Conservation (phyloP, 192 early-diverging fungal species). For the Thoreauomyces humboldtii region DNA sequence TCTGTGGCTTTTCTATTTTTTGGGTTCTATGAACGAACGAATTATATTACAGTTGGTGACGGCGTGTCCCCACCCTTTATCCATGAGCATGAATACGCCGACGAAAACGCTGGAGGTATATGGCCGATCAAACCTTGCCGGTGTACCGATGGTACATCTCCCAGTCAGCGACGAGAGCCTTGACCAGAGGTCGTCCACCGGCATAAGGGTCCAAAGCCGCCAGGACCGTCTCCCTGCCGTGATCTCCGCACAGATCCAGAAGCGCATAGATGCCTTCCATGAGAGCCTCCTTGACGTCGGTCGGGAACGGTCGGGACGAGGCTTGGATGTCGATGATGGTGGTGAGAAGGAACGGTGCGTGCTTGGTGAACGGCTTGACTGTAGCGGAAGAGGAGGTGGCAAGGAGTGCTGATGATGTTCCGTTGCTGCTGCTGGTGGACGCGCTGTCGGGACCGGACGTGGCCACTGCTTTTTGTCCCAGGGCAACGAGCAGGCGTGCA, state of each 20-base stretch:
- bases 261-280: conserved; percentile 57
- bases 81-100: too few species aligned
- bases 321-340: conserved; percentile 61
- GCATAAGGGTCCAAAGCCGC: conserved; percentile 48
- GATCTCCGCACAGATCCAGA: conserved; percentile 63
- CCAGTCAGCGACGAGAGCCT: conserved; percentile 41
- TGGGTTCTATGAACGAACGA: too few species aligned
- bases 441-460: not conserved
- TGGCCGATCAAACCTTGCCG: conserved; percentile 28
- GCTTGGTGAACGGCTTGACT: conserved; percentile 41
- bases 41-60: too few species aligned
- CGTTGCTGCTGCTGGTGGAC: not conserved
- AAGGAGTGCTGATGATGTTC: not conserved
- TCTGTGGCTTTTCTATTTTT: too few species aligned
- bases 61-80: too few species aligned
- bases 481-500: conserved; percentile 17
- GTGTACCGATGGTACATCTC: conserved; percentile 27
- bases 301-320: conserved; percentile 25
- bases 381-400: conserved; percentile 5
- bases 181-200: conserved; percentile 29
- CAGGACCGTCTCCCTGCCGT: conserved; percentile 66
- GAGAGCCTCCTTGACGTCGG: conserved; percentile 39
- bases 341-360: conserved; percentile 39
- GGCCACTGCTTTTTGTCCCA: conserved; percentile 18
- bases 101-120: too few species aligned